Conservation (phyloP, 148 eudicot genomes). For the Rhododendron vialii region DNA sequence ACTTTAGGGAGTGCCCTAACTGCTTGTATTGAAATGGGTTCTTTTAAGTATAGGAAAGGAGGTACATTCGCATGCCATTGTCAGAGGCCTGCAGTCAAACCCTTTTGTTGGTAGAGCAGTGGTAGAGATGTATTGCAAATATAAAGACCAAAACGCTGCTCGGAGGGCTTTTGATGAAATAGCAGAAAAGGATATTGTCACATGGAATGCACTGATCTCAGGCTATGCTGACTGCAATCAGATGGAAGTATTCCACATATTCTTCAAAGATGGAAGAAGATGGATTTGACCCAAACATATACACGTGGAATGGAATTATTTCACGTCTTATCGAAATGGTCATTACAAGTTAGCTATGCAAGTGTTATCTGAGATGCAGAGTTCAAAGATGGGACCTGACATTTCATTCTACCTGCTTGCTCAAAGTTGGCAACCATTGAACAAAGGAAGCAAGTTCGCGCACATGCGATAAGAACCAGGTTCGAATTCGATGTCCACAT, state of each 20-base stretch:
- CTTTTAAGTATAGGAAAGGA: conserved; percentile 33
- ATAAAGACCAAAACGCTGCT: conserved; percentile 32
- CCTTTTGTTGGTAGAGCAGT: conserved; percentile 41
- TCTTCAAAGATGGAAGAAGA: conserved; percentile 38
- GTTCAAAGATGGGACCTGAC: conserved; percentile 39
- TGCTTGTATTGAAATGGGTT: conserved; percentile 39
- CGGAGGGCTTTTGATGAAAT: conserved; percentile 34
- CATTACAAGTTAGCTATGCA: conserved; percentile 37
- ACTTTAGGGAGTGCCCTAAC: conserved; percentile 48
- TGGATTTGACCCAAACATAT: conserved; percentile 38
- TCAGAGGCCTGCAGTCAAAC: conserved; percentile 37
- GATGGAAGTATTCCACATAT: conserved; percentile 23
- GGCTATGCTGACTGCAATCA: conserved; percentile 45
- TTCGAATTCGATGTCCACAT: conserved; percentile 41
- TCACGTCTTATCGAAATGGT: conserved; percentile 38
- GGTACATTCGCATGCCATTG: conserved; percentile 44
- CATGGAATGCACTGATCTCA: conserved; percentile 49
- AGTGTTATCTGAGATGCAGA: conserved; percentile 35
- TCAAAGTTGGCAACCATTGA: conserved; percentile 43
- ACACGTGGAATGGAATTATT: conserved; percentile 57
- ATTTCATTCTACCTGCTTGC: conserved; percentile 38
- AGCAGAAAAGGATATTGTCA: conserved; percentile 30
- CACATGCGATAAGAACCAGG: conserved; percentile 38
- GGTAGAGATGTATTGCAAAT: conserved; percentile 14
- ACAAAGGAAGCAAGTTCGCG: conserved; percentile 56